A percentile compares a stretch with the other conserved stretches of the same genome.
phyloP scores from a whole-genome alignment of 305 asterid genomes.

The Vinca major region DNA sequence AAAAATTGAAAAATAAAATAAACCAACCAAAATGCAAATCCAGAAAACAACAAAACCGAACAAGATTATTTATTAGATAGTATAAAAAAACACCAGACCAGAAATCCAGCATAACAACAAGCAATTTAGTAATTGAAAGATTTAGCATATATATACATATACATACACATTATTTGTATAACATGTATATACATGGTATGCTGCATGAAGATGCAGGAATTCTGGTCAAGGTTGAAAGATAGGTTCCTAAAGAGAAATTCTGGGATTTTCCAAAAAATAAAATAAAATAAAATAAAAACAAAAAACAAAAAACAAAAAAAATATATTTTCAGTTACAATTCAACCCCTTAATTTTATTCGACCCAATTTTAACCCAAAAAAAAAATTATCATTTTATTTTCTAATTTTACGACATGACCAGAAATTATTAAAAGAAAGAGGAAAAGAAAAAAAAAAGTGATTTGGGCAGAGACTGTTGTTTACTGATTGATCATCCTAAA shows the following conservation, averaged over 20 bases:
- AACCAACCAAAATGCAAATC: neutral
- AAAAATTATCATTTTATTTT: constrained; percentile 2
- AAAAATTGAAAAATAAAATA: neutral
- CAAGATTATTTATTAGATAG: constrained; percentile 10
- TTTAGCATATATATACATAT: constrained; percentile 35
- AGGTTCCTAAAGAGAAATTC: constrained; percentile 41
- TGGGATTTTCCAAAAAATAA: constrained; percentile 34
- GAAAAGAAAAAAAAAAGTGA: neutral
- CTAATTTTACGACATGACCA: neutral
- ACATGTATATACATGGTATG: constrained; percentile 35
- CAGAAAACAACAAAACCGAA: constrained; percentile 6
- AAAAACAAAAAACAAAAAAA: neutral
- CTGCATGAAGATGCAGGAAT: constrained; percentile 48
- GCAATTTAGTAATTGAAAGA: constrained; percentile 10
- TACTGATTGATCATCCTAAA: constrained; percentile 20
- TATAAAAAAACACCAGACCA: constrained; percentile 49
- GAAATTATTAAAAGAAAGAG: constrained; percentile 8
- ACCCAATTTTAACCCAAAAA: neutral
- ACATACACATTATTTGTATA: constrained; percentile 24
- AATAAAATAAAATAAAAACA: too few relatives aligned
- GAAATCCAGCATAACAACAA: constrained; percentile 42
- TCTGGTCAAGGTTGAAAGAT: constrained; percentile 50
- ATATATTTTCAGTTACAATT: constrained; percentile 21
- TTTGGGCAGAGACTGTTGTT: neutral
- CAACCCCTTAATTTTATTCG: constrained; percentile 8